Conservation (phyloP, 169 alveolate species). For the Plasmodium coatneyi region DNA sequence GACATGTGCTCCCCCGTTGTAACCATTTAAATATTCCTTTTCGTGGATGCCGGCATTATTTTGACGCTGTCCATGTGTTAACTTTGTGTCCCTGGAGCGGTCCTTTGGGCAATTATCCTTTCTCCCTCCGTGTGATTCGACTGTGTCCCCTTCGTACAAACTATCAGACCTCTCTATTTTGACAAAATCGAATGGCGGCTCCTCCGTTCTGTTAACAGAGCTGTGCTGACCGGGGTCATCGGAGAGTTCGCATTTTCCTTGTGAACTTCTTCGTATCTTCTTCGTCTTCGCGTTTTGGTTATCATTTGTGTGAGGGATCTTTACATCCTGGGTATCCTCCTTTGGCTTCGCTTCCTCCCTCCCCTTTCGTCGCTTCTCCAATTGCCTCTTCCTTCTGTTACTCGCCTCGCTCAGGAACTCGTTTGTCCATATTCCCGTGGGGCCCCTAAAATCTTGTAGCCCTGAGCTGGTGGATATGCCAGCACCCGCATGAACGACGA, state of each 20-base stretch:
- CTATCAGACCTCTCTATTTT: neutral
- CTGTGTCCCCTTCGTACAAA: neutral
- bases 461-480: slow-evolving; percentile 88
- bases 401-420: slow-evolving; percentile 47
- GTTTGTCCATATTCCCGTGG: slow-evolving; percentile 87
- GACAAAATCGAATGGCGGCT: neutral
- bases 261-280: slow-evolving; percentile 5
- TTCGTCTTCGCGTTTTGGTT: neutral
- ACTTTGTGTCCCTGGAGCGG: neutral
- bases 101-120: neutral
- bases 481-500: slow-evolving; percentile 86
- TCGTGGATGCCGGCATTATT: neutral
- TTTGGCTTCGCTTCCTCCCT: neutral
- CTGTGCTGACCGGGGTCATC: neutral
- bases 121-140: neutral
- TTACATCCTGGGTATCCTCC: neutral
- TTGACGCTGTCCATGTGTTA: neutral
- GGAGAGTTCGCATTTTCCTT: slow-evolving; percentile 2
- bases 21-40: neutral
- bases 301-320: neutral
- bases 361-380: slow-evolving; percentile 49
- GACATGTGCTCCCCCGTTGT: neutral
- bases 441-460: slow-evolving; percentile 86
- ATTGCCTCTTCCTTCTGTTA: slow-evolving; percentile 48
- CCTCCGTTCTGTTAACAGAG: neutral